Base-by-base conservation (phyloP, 768 basidiomycete species). In the Mycena haematopus region DNA sequence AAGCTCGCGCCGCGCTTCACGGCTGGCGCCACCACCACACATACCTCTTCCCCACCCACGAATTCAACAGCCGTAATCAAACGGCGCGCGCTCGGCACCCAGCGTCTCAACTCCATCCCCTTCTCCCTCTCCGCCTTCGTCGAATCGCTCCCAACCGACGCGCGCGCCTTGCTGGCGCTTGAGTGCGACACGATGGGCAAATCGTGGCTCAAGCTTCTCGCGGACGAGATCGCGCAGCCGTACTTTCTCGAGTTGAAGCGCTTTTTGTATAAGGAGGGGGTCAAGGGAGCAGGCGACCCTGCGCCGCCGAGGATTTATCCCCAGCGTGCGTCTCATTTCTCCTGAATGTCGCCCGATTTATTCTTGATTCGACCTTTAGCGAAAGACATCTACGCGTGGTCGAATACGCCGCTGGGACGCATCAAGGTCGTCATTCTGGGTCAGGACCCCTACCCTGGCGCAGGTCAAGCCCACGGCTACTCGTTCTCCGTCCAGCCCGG, bases 401-500 rank as follows among this genome's bases (percentile, higher is more conserved):
- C 93, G 3, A 84, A 89, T 58, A 95, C 93, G 29, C 93, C 93
- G 3, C 78, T 97, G 17, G 89, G 91, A 14, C 86, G 88, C 65
- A 86, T 98, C 65, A 89, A 87, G 72, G 91, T 95, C 27, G 93
- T 97, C 52, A 93, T 97, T 61, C 83, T 98, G 56, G 91, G 91
- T 9, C 93, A 95, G 76, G 94, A 95, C 79, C 93, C 93, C 27
- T 95, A 95, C 74, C 91, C 92, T 72, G 84, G 85, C 63, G 75
- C 78, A 40, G 86, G 88, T 50, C 93, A 95, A 79, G 94, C 94
- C 49, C 93, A 96, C 70, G 94, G 92, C 61, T 79, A 93, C 55
- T 86, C 90, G 77, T 98, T 98, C 77, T 95, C 93, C 15, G 96
- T 98, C n/a, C 89, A 88, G 13, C 80, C 79, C 36, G 93, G 93